phyloP scores from a whole-genome alignment of 2,329 filamentous ascomycete genomes.

The Colletotrichum salicis region DNA sequence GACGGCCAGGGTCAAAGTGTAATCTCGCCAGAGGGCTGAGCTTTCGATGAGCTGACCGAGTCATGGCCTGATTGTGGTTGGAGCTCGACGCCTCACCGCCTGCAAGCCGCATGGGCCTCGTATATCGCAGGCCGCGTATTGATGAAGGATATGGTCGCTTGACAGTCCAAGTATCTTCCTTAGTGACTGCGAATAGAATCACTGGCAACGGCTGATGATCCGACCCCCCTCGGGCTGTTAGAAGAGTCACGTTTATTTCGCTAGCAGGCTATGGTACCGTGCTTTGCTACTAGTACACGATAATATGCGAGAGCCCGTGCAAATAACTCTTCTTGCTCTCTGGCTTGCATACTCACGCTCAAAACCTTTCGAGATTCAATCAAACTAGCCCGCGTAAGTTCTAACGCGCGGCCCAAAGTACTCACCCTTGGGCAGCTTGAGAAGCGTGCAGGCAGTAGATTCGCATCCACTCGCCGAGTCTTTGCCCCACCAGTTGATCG shows the following conservation, averaged over 20 bases:
- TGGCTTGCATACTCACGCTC: neutral
- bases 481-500: constrained; percentile 46
- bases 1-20: neutral
- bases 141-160: neutral
- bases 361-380: no score
- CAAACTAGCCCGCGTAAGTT: neutral
- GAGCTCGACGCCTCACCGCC: neutral
- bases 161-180: neutral
- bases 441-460: constrained; percentile 12
- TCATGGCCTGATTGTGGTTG: neutral
- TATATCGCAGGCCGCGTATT: neutral
- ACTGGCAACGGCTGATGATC: neutral
- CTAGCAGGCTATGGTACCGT: neutral
- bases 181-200: no score
- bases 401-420: constrained; percentile 24
- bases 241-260: neutral
- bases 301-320: neutral
- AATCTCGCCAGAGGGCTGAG: neutral
- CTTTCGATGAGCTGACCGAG: constrained; percentile 1
- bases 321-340: no score
- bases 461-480: constrained; percentile 27
- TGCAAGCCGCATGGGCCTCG: neutral
- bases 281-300: neutral
- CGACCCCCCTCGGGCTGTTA: no score
- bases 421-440: constrained; percentile 18